Percentiles rank a stretch among this genome's conserved stretches.
phyloP scores from a whole-genome alignment of 192 early-diverging fungal species.

The Geosiphon pyriformis region DNA sequence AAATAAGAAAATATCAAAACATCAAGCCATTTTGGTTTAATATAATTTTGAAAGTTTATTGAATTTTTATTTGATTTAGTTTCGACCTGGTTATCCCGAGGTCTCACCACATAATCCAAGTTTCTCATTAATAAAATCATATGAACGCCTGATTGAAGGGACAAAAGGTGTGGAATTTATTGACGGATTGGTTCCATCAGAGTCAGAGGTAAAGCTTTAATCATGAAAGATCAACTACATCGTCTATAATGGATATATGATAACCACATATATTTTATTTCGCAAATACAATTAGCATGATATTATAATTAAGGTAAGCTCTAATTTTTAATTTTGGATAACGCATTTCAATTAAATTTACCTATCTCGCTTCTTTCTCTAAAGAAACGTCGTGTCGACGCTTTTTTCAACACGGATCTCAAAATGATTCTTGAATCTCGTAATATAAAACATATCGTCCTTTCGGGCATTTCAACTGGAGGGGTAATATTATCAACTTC shows the following conservation, averaged over 20 bases:
- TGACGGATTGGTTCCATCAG: slow-evolving; percentile 21
- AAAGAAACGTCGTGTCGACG: slow-evolving; percentile 21
- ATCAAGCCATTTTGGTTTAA: too few relatives aligned
- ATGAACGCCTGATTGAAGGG: slow-evolving; percentile 17
- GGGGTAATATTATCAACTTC: slow-evolving; percentile 19
- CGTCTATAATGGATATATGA: too few relatives aligned
- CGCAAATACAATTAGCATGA: too few relatives aligned
- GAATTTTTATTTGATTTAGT: too few relatives aligned
- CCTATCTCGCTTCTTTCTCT: neutral
- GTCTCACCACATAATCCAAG: slow-evolving; percentile 13
- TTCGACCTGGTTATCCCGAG: slow-evolving; percentile 21
- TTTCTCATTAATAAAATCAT: neutral
- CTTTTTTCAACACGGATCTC: slow-evolving; percentile 25
- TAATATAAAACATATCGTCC: slow-evolving; percentile 14
- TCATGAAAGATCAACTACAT: too few relatives aligned
- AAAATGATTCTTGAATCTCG: slow-evolving; percentile 21
- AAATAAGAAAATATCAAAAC: neutral
- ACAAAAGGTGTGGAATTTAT: slow-evolving; percentile 23
- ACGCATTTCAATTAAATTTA: neutral
- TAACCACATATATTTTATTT: too few relatives aligned
- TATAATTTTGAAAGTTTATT: too few relatives aligned
- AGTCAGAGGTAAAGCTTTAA: slow-evolving; percentile 2
- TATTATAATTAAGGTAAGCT: slow-evolving; percentile 22
- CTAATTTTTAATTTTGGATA: neutral
- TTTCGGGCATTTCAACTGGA: slow-evolving; percentile 9